Percentiles rank a stretch among this genome's conserved stretches.
Evolutionary conservation across 108 stramenopile genomes (phyloP).

Genomic region (Cylindrotheca fusiformis): DNA sequence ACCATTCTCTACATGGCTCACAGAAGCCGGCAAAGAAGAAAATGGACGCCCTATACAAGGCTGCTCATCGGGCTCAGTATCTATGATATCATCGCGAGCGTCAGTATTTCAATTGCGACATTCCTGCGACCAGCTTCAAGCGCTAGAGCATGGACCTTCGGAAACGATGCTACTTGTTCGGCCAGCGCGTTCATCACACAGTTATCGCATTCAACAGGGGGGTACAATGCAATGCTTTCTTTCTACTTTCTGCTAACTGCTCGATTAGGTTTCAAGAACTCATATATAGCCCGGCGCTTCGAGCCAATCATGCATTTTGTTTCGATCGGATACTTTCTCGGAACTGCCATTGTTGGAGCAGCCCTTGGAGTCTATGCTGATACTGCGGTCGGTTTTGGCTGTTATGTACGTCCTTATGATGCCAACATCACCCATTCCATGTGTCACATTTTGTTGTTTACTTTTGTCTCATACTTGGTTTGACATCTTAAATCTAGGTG

Average conservation of each 20-base stretch:
- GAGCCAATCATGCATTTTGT: constrained; percentile 16
- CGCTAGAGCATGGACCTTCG: constrained; percentile 17
- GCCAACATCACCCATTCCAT: too few relatives aligned
- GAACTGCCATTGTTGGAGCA: constrained; percentile 12
- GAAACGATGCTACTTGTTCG: constrained; percentile 28
- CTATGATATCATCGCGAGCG: constrained; percentile 12
- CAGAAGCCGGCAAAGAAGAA: not conserved
- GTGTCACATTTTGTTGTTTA: too few relatives aligned
- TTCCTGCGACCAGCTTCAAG: constrained; percentile 7
- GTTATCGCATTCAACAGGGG: constrained; percentile 3
- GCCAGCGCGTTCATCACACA: constrained; percentile 21
- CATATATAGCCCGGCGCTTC: not conserved
- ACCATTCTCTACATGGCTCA: constrained; percentile 4
- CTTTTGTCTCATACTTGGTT: too few relatives aligned
- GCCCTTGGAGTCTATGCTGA: constrained; percentile 12
- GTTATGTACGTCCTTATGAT: constrained; percentile 13
- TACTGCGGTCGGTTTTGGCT: constrained; percentile 6
- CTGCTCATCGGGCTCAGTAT: constrained; percentile 21
- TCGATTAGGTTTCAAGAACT: constrained; percentile 7
- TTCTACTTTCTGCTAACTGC: constrained; percentile 31
- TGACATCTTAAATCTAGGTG: too few relatives aligned
- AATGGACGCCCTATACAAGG: constrained; percentile 11
- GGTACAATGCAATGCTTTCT: constrained; percentile 26
- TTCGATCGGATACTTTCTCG: constrained; percentile 2
- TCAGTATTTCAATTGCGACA: not conserved